Conservation (phyloP, 148 eudicot species). For the Amaranthus hypochondriacus region DNA sequence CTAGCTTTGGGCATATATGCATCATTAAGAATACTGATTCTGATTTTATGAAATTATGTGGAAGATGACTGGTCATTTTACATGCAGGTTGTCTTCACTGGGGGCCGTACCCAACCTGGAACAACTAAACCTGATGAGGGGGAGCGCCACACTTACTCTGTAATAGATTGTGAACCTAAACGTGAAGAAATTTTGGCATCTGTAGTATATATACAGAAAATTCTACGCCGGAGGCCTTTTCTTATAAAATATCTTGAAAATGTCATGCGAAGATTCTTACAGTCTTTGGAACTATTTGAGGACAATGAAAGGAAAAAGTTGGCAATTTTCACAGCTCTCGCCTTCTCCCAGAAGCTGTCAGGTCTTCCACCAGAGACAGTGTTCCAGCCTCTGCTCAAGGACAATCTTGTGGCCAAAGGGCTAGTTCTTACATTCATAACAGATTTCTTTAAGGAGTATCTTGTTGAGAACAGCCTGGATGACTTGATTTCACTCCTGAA, state of each 20-base stretch:
- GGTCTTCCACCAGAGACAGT: slow-evolving; percentile 98
- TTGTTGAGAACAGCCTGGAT: slow-evolving; percentile 89
- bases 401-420: slow-evolving; percentile 95
- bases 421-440: slow-evolving; percentile 84
- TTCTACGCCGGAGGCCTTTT: slow-evolving; percentile 82
- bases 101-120: slow-evolving; percentile 98
- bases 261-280: slow-evolving; percentile 88
- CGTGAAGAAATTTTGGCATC: slow-evolving; percentile 88
- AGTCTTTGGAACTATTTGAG: slow-evolving; percentile 93
- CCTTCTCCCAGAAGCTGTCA: slow-evolving; percentile 98
- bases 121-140: slow-evolving; percentile 97
- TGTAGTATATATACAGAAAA: slow-evolving; percentile 89
- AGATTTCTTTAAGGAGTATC: slow-evolving; percentile 92
- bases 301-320: slow-evolving; percentile 88
- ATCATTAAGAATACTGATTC: background rate
- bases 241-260: slow-evolving; percentile 97
- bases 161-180: slow-evolving; percentile 75
- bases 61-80: background rate
- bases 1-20: background rate
- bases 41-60: background rate
- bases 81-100: slow-evolving; percentile 78
- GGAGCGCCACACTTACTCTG: slow-evolving; percentile 87
- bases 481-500: slow-evolving; percentile 85
- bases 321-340: slow-evolving; percentile 95
- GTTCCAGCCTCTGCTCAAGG: slow-evolving; percentile 93